phyloP scores from a whole-genome alignment of 73 alveolate genomes.

The Stentor roeselii region DNA sequence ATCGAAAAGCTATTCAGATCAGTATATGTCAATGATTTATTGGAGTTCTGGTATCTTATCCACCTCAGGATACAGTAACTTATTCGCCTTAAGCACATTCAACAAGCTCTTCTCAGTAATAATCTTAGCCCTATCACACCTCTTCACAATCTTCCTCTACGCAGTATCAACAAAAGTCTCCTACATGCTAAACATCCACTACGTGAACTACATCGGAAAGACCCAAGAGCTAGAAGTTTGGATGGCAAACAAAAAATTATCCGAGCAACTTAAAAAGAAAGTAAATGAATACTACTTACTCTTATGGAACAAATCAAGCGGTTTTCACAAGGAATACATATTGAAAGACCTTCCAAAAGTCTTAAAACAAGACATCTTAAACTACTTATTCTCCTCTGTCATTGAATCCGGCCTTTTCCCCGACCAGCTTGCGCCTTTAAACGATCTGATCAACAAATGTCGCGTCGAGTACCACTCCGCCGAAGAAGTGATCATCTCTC shows the following conservation, averaged over 20 bases:
- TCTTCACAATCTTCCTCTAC: neutral
- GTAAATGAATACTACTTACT: conserved; percentile 35
- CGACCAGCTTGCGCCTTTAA: conserved; percentile 35
- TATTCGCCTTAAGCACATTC: neutral
- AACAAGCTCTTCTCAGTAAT: neutral
- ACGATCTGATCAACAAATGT: conserved; percentile 39
- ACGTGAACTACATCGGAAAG: neutral
- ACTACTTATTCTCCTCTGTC: conserved; percentile 33
- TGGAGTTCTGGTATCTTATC: conserved; percentile 4
- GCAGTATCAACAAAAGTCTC: neutral
- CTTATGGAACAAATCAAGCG: conserved; percentile 50
- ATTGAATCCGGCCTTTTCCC: conserved; percentile 40
- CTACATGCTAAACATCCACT: neutral
- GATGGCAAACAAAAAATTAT: conserved; percentile 35
- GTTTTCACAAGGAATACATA: conserved; percentile 40
- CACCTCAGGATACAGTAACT: neutral
- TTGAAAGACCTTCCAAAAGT: conserved; percentile 48
- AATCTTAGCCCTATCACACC: neutral
- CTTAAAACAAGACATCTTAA: conserved; percentile 29
- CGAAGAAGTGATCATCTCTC: conserved; percentile 43
- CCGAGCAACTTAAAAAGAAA: conserved; percentile 28
- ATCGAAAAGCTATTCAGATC: neutral
- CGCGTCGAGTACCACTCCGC: conserved; percentile 30
- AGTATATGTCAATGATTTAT: neutral
- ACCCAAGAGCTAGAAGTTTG: conserved; percentile 23